A percentile compares a stretch with the other conserved stretches of the same genome.
Conservation (phyloP, 768 basidiomycete species). For the Phylloporus sp. region DNA sequence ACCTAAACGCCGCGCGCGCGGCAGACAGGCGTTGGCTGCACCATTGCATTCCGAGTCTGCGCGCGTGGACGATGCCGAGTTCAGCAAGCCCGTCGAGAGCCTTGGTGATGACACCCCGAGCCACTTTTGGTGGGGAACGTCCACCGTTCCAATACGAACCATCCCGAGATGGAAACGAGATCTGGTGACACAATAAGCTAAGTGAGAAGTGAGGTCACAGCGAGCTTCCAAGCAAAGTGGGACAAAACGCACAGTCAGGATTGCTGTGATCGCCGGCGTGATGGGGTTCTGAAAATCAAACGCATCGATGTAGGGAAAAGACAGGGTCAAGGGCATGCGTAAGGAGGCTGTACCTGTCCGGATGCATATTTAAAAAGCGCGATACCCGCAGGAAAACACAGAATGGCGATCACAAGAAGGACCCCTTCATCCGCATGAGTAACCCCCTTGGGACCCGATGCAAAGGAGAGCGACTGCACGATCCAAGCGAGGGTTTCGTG, state of each 20-base stretch:
- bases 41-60: slow-evolving; percentile 20
- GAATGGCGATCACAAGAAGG: slow-evolving; percentile 77
- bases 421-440: slow-evolving; percentile 76
- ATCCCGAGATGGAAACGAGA: slow-evolving; percentile 44
- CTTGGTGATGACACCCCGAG: slow-evolving; percentile 34
- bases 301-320: not conserved
- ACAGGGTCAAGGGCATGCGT: not conserved
- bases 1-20: slow-evolving; percentile 5
- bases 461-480: slow-evolving; percentile 40
- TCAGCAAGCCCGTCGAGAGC: slow-evolving; percentile 17
- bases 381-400: slow-evolving; percentile 73
- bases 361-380: slow-evolving; percentile 75
- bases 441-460: slow-evolving; percentile 54
- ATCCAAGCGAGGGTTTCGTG: not conserved
- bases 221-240: not conserved
- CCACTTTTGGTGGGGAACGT: slow-evolving; percentile 42
- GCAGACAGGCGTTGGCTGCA: slow-evolving; percentile 13
- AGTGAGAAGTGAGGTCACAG: not conserved
- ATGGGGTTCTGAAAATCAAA: slow-evolving; percentile 40
- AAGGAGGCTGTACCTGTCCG: slow-evolving; percentile 43
- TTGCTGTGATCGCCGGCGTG: slow-evolving; percentile 66
- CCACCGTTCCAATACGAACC: slow-evolving; percentile 49
- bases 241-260: slow-evolving; percentile 47
- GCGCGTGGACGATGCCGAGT: slow-evolving; percentile 24
- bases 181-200: slow-evolving; percentile 34